A percentile compares a stretch with the other conserved stretches of the same genome.
phyloP scores from a whole-genome alignment of 2,329 filamentous ascomycete genomes.

The Septoria petroselini region DNA sequence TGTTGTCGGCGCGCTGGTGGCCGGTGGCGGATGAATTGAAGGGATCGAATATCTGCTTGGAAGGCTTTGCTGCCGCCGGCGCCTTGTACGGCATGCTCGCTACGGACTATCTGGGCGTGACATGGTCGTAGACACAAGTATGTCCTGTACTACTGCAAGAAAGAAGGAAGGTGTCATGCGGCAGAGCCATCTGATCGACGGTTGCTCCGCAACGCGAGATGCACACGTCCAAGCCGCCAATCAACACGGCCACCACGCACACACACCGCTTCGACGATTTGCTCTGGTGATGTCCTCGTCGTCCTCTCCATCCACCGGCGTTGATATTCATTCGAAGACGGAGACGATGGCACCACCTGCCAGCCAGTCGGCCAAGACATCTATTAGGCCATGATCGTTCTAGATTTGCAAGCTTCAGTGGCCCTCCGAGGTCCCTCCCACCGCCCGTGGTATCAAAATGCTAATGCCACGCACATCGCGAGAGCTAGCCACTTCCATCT shows the following conservation, averaged over 20 bases:
- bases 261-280: background rate
- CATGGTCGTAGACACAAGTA: no score
- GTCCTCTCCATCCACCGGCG: no score
- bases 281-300: no score
- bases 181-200: constrained; percentile 1
- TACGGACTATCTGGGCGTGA: background rate
- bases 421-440: constrained; percentile 6
- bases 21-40: constrained; percentile 91
- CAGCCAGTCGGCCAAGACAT: no score
- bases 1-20: constrained; percentile 73
- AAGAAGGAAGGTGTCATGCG: constrained; percentile 10
- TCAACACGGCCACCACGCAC: background rate
- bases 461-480: background rate
- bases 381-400: no score
- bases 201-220: constrained; percentile 19
- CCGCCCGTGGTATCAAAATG: background rate
- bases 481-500: constrained; percentile 1
- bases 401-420: background rate
- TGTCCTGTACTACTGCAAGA: no score
- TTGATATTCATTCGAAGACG: no score
- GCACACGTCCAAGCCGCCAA: background rate
- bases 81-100: constrained; percentile 26
- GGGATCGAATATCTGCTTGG: constrained; percentile 47
- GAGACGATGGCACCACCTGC: no score
- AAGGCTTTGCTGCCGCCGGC: constrained; percentile 31